Conservation (phyloP, 139 green algal genomes). For the Desmodesmus armatus region DNA sequence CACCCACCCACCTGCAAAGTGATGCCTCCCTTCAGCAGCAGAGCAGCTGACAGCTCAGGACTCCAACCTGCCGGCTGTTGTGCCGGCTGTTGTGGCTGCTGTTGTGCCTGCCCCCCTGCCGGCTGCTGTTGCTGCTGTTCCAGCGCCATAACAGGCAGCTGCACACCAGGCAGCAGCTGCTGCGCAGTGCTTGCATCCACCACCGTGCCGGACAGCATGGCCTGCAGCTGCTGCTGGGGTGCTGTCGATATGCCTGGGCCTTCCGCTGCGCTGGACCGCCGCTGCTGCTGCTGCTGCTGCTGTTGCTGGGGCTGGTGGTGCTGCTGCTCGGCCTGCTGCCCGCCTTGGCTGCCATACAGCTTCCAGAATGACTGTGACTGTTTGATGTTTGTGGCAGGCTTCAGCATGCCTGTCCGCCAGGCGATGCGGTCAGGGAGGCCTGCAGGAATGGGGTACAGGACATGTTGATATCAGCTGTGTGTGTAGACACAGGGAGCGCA, state of each 20-base stretch:
- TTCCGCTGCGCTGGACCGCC: neutral
- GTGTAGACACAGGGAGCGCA: too few species aligned
- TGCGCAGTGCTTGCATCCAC: neutral
- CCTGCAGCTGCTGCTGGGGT: constrained; percentile 30
- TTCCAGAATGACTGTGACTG: constrained; percentile 63
- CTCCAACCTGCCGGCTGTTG: constrained; percentile 9
- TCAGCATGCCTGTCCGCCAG: constrained; percentile 67
- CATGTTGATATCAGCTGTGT: too few species aligned
- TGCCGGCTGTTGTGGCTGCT: neutral
- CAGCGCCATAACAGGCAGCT: constrained; percentile 2
- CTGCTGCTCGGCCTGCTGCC: too few species aligned
- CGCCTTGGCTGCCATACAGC: neutral
- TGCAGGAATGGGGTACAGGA: too few species aligned
- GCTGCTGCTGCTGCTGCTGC: neutral
- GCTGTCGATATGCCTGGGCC: too few species aligned
- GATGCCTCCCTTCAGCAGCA: constrained; percentile 57
- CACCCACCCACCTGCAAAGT: constrained; percentile 53
- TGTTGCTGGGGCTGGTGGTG: constrained; percentile 30
- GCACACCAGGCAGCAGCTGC: constrained; percentile 28
- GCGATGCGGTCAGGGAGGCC: constrained; percentile 21
- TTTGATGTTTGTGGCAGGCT: constrained; percentile 55
- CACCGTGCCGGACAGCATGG: neutral
- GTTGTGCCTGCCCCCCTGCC: neutral
- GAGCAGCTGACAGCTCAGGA: constrained; percentile 6
- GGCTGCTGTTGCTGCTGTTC: neutral